Conservation (phyloP, 371 early-diverging fungal genomes). For the Mucor indicus region DNA sequence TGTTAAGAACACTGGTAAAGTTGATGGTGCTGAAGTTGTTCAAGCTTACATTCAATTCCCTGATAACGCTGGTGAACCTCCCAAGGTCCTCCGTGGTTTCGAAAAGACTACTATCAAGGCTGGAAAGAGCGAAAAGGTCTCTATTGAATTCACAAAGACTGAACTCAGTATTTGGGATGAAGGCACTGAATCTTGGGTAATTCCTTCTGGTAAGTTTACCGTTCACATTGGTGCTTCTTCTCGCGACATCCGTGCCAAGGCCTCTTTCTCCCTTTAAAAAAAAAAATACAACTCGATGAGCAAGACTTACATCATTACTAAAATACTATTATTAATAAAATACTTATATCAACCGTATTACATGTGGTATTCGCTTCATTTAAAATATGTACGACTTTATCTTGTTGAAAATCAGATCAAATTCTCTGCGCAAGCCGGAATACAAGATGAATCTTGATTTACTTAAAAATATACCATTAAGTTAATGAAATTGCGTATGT, state of each 20-base stretch:
- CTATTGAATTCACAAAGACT: constrained; percentile 28
- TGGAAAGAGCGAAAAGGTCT: constrained; percentile 24
- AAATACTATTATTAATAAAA: too few relatives aligned
- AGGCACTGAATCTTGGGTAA: constrained; percentile 28
- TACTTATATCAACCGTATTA: too few relatives aligned
- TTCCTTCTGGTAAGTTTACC: constrained; percentile 43
- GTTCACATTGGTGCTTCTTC: constrained; percentile 49
- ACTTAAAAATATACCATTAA: too few relatives aligned
- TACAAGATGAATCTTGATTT: too few relatives aligned
- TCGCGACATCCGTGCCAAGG: constrained; percentile 42
- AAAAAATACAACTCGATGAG: too few relatives aligned
- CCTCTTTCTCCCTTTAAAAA: constrained; percentile 16
- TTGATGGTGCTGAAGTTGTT: constrained; percentile 55
- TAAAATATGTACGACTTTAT: too few relatives aligned
- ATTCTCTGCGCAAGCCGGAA: too few relatives aligned
- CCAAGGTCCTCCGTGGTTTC: constrained; percentile 54
- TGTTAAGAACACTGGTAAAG: constrained; percentile 47
- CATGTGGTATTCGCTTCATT: too few relatives aligned
- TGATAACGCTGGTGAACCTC: constrained; percentile 40
- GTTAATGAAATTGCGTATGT: too few relatives aligned
- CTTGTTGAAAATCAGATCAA: too few relatives aligned
- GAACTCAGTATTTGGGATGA: constrained; percentile 51
- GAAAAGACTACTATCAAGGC: constrained; percentile 43
- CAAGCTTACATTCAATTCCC: constrained; percentile 60
- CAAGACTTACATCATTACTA: too few relatives aligned